These are phyloP conservation scores for Metrosideros polymorpha DNA, from an alignment of 441 rosid genomes.

Conservation along the genomic window DNA sequence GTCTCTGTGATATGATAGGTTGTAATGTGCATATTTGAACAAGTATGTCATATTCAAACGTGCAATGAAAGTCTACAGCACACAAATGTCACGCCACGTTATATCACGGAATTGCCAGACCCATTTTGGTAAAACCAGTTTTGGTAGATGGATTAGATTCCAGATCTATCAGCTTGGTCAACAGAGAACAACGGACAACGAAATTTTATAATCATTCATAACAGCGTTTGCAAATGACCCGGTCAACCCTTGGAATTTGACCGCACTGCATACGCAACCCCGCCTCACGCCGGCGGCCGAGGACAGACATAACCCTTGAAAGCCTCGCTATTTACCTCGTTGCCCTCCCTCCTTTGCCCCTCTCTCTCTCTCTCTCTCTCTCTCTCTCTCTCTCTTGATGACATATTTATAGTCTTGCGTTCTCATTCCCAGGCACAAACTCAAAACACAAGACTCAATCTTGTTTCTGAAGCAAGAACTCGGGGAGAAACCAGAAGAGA, in stretches of 20 bases:
- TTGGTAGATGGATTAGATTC: background rate
- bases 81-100: background rate
- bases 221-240: background rate
- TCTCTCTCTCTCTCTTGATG: background rate
- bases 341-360: background rate
- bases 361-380: background rate
- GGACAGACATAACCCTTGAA: background rate
- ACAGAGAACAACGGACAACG: background rate
- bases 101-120: background rate
- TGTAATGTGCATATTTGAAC: background rate
- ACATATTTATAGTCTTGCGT: background rate
- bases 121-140: background rate
- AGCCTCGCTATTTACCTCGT: background rate
- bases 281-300: background rate
- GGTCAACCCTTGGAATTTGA: background rate
- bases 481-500: background rate
- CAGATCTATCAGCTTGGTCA: background rate
- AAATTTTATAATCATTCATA: background rate
- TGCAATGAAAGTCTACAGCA: background rate
- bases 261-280: background rate
- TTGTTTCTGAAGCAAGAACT: background rate
- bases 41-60: background rate
- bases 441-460: too few relatives aligned
- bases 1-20: fast-evolving
- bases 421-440: background rate